phyloP scores from a whole-genome alignment of 2,329 filamentous ascomycete species.

The Aspergillus hiratsukae region DNA sequence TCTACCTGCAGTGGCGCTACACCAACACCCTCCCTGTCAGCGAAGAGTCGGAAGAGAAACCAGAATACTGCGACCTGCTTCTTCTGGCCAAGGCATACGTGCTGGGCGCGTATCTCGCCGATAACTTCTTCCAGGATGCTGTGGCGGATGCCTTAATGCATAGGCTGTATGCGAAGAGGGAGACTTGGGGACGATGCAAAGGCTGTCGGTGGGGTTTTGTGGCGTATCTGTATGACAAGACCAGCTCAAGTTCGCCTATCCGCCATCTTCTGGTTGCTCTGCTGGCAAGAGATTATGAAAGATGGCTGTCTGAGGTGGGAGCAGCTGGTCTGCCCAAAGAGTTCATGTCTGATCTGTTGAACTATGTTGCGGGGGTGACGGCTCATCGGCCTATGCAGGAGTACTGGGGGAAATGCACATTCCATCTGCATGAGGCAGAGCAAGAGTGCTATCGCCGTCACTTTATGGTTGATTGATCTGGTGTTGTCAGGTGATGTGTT shows the following conservation, averaged over 20 bases:
- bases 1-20: not conserved
- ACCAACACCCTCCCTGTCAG: not conserved
- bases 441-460: not conserved
- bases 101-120: not conserved
- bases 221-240: not conserved
- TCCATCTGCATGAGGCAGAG: not conserved
- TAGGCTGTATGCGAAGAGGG: not conserved
- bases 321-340: not conserved
- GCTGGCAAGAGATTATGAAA: not conserved
- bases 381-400: not conserved
- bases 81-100: not conserved
- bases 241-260: not conserved
- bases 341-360: not conserved
- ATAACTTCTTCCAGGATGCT: not conserved
- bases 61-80: not conserved
- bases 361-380: not conserved
- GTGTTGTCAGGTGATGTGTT: not conserved
- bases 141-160: not conserved
- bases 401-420: not conserved
- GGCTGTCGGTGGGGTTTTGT: not conserved
- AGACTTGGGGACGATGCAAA: not conserved
- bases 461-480: not conserved
- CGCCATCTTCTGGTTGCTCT: not conserved
- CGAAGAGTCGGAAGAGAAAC: not conserved
- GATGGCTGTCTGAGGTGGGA: not conserved